Evolutionary conservation across 345 rosid species (phyloP).

Genomic region (Rubroshorea leprosula): DNA sequence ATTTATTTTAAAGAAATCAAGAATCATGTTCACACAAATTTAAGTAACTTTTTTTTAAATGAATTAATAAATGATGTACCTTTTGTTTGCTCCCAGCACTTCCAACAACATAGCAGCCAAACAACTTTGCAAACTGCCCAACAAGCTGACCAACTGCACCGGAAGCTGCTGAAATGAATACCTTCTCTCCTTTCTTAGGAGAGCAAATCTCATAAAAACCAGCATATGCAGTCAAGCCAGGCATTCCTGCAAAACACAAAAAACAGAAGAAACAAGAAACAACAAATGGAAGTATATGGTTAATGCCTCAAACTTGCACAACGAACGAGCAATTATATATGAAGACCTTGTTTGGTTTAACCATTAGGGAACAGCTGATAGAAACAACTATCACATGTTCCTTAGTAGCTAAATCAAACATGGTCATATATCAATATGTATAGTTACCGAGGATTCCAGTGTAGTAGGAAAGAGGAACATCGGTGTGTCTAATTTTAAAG

Average conservation of each 20-base stretch:
- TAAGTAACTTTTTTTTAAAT: too few species aligned
- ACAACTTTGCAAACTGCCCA: slow-evolving; percentile 51
- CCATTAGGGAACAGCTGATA: neutral
- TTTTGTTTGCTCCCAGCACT: slow-evolving; percentile 46
- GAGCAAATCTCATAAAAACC: slow-evolving; percentile 42
- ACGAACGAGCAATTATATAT: too few species aligned
- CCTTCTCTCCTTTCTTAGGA: slow-evolving; percentile 44
- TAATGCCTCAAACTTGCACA: too few species aligned
- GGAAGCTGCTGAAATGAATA: slow-evolving; percentile 44
- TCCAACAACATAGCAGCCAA: slow-evolving; percentile 51
- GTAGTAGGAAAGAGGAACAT: slow-evolving; percentile 55
- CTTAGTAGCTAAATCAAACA: too few species aligned
- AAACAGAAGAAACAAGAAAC: too few species aligned
- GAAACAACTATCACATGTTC: too few species aligned
- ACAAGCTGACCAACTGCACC: slow-evolving; percentile 64
- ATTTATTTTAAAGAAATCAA: too few species aligned
- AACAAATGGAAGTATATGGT: too few species aligned
- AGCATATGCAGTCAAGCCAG: slow-evolving; percentile 51
- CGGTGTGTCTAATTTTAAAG: slow-evolving; percentile 38
- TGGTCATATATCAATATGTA: neutral
- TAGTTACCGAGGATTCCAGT: slow-evolving; percentile 55
- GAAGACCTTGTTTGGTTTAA: too few species aligned
- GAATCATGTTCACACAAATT: too few species aligned
- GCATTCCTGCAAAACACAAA: slow-evolving; percentile 25
- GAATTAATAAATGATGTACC: slow-evolving; percentile 17